Base-by-base conservation (phyloP, 768 basidiomycete species). In the Mycena belliarum region DNA sequence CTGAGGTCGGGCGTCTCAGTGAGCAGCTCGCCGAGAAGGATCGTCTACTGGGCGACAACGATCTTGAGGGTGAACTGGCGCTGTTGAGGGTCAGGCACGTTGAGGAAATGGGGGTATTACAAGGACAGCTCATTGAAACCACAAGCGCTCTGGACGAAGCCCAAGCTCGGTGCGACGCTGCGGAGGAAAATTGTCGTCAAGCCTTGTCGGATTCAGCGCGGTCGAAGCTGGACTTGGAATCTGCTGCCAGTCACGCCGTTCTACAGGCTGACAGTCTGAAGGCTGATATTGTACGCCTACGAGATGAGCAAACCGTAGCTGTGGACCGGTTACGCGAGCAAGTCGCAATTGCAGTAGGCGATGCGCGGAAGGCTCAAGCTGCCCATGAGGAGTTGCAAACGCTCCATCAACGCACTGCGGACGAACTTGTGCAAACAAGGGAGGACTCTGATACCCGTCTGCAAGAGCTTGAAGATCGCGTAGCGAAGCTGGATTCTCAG, bases 1-100 rank as follows among this genome's bases (percentile, higher is more conserved):
- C 52, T 14, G 61, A 65, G 16, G 56, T 75, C 38, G 58, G 66
- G 29, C 66, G 72, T 21, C 66, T 79, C 10, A 49, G 66, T 42
- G 52, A 52, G 4, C 67, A 69, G 26, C 57, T 73, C 24, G 61
- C 68, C 21, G 68, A 73, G 32, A 63, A 63, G 12, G 70, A 69
- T 53, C 54, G 56, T 8, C 53, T 67, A 44, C 49, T 70, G 33
- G 51, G 56, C 40, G 57, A 49, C 21, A 63, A 67, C 26, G 66
- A 66, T 42, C 59, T 65, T 9, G 67, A 71, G 41, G 63, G 64
- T 32, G 66, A 72, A 29, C 41, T 78, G 8, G 68, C 61, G 20
- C 63, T 67, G 41, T 65, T 80, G 40, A 71, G 68, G 49, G 66
- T 72, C 33, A 66, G 70, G 50, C 76, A 80, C 44, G 65, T 72